Base-by-base conservation (phyloP, 768 basidiomycete species). In the Lactarius pseudohatsudake region DNA sequence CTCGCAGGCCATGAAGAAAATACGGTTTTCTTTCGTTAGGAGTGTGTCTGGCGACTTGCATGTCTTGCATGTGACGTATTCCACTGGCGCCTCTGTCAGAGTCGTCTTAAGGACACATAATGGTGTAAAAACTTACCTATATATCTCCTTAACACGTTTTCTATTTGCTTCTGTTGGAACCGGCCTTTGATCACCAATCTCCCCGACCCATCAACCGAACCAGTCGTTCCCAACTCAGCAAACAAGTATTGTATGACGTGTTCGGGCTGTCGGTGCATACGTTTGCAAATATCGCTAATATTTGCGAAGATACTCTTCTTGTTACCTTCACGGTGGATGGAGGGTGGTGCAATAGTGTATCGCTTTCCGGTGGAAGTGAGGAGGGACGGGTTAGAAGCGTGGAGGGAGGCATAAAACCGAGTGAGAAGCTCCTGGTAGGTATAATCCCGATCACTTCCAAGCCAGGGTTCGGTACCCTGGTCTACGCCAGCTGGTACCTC, bases 31-130 rank as follows among this genome's bases (percentile, higher is more conserved):
- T 79, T 98, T 99, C 34, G 91, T 89, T 43, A 99, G 85, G 22
- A 97, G 85, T 2, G 97, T 99, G 77, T 99, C 97, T 55, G 93
- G 93, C 1, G 96, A 98, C 80, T 98, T 99, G 85, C 97, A 99
- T 47, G 96, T 98, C 79, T 97, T 96, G 86, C 97, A 99, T 45
- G 96, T 96, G 67, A 98, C 96, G 78, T 98, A 98, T 80, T 98
- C 96, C 68, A 96, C 96, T 96, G 71, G 53, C 45, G 26, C 41
- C 26, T 53, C 18, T 57, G 43, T 61, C 53, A 61, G 60, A 59
- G 41, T 38, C 50, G 36, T 64, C 41, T 43, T 32, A 28, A n/a
- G 13, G 45, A 40, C 62, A 55, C 50, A 56, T 53, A 30, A 65
- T 50, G 43, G n/a, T 47, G 62, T 58, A 61, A 55, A 11, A 43